Conservation (phyloP, 805 yeast species). For the Metschnikowia reukaufii region DNA sequence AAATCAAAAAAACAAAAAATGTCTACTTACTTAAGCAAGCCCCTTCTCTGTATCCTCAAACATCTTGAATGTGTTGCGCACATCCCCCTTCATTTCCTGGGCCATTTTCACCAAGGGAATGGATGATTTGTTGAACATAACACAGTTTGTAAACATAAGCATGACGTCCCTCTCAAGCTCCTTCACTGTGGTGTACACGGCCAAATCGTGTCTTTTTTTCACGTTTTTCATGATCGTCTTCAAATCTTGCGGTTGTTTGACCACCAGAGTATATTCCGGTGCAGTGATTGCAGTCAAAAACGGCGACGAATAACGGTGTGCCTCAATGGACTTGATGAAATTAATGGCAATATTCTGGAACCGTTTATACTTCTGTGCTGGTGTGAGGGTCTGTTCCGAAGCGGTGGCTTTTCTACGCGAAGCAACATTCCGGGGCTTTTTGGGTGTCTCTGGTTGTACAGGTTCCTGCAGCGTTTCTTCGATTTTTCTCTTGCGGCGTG, state of each 20-base stretch:
- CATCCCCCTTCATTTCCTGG: constrained; percentile 68
- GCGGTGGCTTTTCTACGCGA: not conserved
- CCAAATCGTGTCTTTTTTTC: constrained; percentile 39
- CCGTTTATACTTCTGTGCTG: constrained; percentile 37
- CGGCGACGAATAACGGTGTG: constrained; percentile 72
- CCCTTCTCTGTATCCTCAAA: constrained; percentile 54
- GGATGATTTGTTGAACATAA: constrained; percentile 73
- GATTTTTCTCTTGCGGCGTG: not conserved
- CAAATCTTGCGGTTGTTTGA: constrained; percentile 66
- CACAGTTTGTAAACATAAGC: constrained; percentile 80
- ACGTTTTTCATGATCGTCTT: constrained; percentile 59
- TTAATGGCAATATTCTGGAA: constrained; percentile 64
- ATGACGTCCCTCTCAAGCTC: constrained; percentile 68
- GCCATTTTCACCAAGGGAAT: constrained; percentile 64
- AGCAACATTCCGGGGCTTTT: not conserved
- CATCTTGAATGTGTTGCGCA: constrained; percentile 53
- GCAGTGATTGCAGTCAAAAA: constrained; percentile 75
- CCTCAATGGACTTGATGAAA: constrained; percentile 61
- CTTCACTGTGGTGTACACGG: constrained; percentile 51
- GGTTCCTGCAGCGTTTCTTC: not conserved
- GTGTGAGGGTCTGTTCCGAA: not conserved
- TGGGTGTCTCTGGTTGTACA: not conserved
- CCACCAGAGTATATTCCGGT: constrained; percentile 62
- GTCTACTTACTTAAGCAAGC: not conserved
- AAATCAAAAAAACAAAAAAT: not conserved